These are phyloP conservation scores for Lomentospora prolificans DNA, from an alignment of 2,329 filamentous ascomycete species.

Conservation along the genomic window DNA sequence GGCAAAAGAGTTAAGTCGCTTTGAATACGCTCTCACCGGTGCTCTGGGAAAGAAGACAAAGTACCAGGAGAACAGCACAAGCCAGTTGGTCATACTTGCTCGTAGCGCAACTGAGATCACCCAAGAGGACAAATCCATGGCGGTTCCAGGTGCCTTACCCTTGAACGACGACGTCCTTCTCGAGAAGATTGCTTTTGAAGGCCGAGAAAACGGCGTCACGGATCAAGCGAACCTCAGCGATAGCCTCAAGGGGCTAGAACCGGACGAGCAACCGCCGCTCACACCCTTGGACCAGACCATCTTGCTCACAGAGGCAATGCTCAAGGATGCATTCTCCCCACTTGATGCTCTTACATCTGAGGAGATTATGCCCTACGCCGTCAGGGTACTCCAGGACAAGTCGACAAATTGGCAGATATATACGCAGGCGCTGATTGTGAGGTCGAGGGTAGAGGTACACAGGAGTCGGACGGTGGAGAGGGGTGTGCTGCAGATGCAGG, in stretches of 20 bases:
- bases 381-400: conserved; percentile 76
- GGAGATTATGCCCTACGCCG: conserved; percentile 85
- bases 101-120: conserved; percentile 45
- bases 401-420: conserved; percentile 97
- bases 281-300: conserved; percentile 82
- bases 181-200: conserved; percentile 73
- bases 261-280: conserved; percentile 73
- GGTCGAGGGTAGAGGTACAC: conserved; percentile 84
- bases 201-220: conserved; percentile 32
- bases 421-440: conserved; percentile 81
- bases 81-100: conserved; percentile 84
- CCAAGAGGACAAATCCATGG: conserved; percentile 13
- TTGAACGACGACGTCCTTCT: conserved; percentile 90
- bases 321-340: conserved; percentile 81
- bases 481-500: conserved; percentile 84
- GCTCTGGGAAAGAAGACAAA: conserved; percentile 76
- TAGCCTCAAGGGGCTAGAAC: conserved; percentile 53
- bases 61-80: conserved; percentile 70
- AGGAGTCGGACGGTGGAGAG: conserved; percentile 80
- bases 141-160: conserved; percentile 56
- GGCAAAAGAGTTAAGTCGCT: conserved; percentile 57
- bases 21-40: conserved; percentile 76
- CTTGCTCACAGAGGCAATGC: conserved; percentile 74
- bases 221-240: conserved; percentile 40
- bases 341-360: conserved; percentile 81